These are phyloP conservation scores for Actinomortierella ambigua DNA, from an alignment of 371 early-diverging fungal species.

Conservation along the genomic window DNA sequence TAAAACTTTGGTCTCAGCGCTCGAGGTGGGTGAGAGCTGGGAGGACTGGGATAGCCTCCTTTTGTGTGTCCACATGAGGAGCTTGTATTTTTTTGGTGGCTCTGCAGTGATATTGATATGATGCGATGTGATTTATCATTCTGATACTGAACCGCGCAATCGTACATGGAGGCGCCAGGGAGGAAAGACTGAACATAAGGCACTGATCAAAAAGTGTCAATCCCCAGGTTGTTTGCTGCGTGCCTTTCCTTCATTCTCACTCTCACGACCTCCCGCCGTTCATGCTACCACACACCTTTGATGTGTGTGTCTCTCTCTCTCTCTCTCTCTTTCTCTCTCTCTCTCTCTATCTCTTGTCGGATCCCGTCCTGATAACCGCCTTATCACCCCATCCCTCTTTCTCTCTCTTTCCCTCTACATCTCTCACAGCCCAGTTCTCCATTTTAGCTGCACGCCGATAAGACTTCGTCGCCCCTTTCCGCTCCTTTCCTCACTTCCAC, in stretches of 20 bases:
- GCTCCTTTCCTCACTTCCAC: constrained; percentile 1
- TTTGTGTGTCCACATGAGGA: background rate
- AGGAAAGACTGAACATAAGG: background rate
- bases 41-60: background rate
- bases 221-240: background rate
- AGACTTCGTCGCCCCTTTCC: background rate
- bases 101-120: background rate
- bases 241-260: background rate
- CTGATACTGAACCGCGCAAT: no score
- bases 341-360: background rate
- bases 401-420: background rate
- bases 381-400: constrained; percentile 1
- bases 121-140: background rate
- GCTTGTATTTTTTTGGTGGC: background rate
- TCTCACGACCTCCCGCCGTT: background rate
- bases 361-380: background rate
- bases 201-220: background rate
- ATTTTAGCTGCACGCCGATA: background rate
- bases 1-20: background rate
- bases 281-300: no score
- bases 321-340: constrained; percentile 5
- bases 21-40: background rate
- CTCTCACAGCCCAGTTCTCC: background rate
- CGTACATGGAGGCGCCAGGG: no score
- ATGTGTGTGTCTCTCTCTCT: background rate